These are phyloP conservation scores for Lachancea sp. DNA, from an alignment of 805 yeast genomes.

Conservation along the genomic window DNA sequence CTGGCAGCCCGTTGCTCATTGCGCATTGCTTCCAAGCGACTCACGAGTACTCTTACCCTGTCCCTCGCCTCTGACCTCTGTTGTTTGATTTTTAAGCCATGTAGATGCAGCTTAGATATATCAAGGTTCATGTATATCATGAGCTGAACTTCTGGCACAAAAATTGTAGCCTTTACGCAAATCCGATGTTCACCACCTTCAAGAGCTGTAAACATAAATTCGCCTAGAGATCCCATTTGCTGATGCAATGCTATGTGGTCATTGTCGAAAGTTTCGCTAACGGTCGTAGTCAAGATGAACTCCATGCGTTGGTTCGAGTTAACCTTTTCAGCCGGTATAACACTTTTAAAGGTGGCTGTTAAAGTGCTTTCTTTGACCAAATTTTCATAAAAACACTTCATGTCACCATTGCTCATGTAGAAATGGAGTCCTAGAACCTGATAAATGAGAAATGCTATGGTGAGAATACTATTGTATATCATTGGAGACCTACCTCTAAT, in stretches of 20 bases:
- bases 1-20: slow-evolving; percentile 60
- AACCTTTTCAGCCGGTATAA: slow-evolving; percentile 48
- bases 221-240: slow-evolving; percentile 52
- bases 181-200: slow-evolving; percentile 82
- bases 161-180: slow-evolving; percentile 55
- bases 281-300: slow-evolving; percentile 35
- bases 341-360: slow-evolving; percentile 68
- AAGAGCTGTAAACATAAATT: slow-evolving; percentile 73
- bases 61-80: slow-evolving; percentile 32
- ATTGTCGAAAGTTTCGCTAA: slow-evolving; percentile 69
- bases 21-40: slow-evolving; percentile 51
- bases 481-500: background rate
- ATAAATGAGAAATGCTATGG: background rate
- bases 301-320: slow-evolving; percentile 45
- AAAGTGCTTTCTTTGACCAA: slow-evolving; percentile 72
- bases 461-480: background rate
- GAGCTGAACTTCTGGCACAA: slow-evolving; percentile 42
- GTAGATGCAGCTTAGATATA: slow-evolving; percentile 55
- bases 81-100: slow-evolving; percentile 56
- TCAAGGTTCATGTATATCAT: slow-evolving; percentile 71
- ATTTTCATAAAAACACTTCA: slow-evolving; percentile 79
- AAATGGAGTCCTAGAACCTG: slow-evolving; percentile 47
- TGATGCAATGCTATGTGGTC: slow-evolving; percentile 73
- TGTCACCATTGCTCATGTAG: slow-evolving; percentile 68
- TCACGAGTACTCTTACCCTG: slow-evolving; percentile 45